These are phyloP conservation scores for Isabelozyma pseudorhagii DNA, from an alignment of 805 yeast genomes.

Conservation along the genomic window DNA sequence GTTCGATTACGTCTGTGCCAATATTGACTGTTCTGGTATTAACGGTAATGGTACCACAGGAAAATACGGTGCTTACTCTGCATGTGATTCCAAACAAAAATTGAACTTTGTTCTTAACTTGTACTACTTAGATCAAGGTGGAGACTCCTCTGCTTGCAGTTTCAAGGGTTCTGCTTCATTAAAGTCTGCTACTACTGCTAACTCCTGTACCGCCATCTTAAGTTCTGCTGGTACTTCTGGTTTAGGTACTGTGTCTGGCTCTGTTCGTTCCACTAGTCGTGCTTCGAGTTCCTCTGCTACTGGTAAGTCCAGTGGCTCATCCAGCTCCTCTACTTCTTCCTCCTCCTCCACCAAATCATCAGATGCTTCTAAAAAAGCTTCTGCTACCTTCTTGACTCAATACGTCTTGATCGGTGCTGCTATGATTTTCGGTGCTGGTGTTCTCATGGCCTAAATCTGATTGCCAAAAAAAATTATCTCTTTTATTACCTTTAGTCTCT, in stretches of 20 bases:
- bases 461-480: neutral
- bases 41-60: constrained; percentile 37
- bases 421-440: constrained; percentile 25
- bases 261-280: constrained; percentile 14
- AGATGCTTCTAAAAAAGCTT: constrained; percentile 6
- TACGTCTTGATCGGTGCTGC: constrained; percentile 19
- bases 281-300: constrained; percentile 22
- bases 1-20: constrained; percentile 30
- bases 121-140: constrained; percentile 32
- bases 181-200: constrained; percentile 26
- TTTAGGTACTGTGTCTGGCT: constrained; percentile 49
- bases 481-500: neutral
- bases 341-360: constrained; percentile 14
- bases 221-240: constrained; percentile 70
- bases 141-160: constrained; percentile 29
- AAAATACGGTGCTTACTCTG: constrained; percentile 40
- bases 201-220: constrained; percentile 55
- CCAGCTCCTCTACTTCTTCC: constrained; percentile 15
- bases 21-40: constrained; percentile 36
- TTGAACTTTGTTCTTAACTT: constrained; percentile 37
- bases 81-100: constrained; percentile 32
- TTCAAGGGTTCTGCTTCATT: constrained; percentile 41
- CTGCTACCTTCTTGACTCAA: constrained; percentile 15
- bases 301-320: constrained; percentile 19
- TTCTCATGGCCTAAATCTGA: constrained; percentile 11